A percentile compares a stretch with the other conserved stretches of the same genome.
phyloP scores from a whole-genome alignment of 306 rosid species.

The Prunus mume region DNA sequence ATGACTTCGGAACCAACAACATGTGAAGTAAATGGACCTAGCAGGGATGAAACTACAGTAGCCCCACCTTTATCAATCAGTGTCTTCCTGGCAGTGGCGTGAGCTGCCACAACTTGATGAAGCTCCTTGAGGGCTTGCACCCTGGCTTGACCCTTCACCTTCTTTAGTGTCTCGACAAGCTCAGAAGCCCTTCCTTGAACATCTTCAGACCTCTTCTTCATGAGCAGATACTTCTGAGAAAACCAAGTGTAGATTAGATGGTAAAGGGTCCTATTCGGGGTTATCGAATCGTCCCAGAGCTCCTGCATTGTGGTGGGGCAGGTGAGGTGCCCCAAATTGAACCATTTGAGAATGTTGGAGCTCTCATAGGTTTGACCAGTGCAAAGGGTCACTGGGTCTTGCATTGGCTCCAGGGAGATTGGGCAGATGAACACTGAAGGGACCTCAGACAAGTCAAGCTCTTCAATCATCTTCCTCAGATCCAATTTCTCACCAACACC shows the following conservation, averaged over 20 bases:
- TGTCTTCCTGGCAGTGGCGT: conserved; percentile 52
- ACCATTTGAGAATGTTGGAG: conserved; percentile 78
- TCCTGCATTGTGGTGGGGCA: conserved; percentile 89
- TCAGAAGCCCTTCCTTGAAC: conserved; percentile 73
- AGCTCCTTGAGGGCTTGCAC: conserved; percentile 76
- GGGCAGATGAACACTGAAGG: conserved; percentile 78
- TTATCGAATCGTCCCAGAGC: conserved; percentile 81
- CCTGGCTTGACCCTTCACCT: conserved; percentile 72
- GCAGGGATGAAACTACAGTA: conserved; percentile 47
- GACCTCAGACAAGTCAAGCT: conserved; percentile 62
- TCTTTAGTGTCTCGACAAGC: conserved; percentile 60
- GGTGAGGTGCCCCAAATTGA: conserved; percentile 61
- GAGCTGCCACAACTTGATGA: conserved; percentile 52
- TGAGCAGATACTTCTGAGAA: conserved; percentile 61
- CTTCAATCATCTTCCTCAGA: conserved; percentile 74
- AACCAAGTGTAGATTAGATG: conserved; percentile 62
- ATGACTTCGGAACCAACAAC: conserved; percentile 71
- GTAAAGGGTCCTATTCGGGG: conserved; percentile 65
- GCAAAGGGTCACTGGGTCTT: conserved; percentile 81
- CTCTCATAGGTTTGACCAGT: conserved; percentile 79
- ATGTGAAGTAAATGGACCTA: conserved; percentile 75
- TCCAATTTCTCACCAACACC: conserved; percentile 61
- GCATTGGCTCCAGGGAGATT: conserved; percentile 83
- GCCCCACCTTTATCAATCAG: conserved; percentile 61
- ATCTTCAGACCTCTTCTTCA: conserved; percentile 76